phyloP scores from a whole-genome alignment of 345 rosid genomes.

The Eucalyptus tenuipes region DNA sequence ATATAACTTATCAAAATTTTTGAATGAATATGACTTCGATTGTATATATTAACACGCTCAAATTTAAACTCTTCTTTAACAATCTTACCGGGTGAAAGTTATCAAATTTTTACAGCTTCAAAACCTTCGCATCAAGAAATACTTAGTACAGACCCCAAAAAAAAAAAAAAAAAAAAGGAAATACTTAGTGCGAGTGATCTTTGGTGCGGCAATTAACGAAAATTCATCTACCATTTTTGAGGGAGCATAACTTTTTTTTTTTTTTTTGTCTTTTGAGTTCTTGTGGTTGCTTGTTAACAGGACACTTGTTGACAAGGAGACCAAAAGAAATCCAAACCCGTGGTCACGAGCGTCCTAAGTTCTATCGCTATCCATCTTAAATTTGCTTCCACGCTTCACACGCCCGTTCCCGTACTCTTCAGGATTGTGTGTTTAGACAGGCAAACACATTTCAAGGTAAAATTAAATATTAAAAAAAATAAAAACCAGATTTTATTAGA shows the following conservation, averaged over 20 bases:
- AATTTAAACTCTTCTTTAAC: neutral
- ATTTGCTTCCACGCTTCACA: neutral
- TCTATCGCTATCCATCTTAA: neutral
- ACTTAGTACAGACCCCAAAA: neutral
- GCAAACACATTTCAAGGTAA: neutral
- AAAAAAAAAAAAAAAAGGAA: too few species aligned
- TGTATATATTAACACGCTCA: neutral
- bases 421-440: neutral
- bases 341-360: neutral
- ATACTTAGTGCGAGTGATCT: neutral
- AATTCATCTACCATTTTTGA: neutral
- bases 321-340: neutral
- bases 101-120: neutral
- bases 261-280: neutral
- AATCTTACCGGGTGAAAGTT: neutral
- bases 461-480: neutral
- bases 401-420: neutral
- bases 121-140: neutral
- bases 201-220: neutral
- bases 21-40: neutral
- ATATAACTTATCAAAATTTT: neutral
- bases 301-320: neutral
- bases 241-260: rapidly evolving
- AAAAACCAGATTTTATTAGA: neutral
- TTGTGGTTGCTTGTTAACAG: neutral